These are phyloP conservation scores for Achaetomiella virescens DNA, from an alignment of 495 filamentous ascomycete genomes.

Conservation along the genomic window DNA sequence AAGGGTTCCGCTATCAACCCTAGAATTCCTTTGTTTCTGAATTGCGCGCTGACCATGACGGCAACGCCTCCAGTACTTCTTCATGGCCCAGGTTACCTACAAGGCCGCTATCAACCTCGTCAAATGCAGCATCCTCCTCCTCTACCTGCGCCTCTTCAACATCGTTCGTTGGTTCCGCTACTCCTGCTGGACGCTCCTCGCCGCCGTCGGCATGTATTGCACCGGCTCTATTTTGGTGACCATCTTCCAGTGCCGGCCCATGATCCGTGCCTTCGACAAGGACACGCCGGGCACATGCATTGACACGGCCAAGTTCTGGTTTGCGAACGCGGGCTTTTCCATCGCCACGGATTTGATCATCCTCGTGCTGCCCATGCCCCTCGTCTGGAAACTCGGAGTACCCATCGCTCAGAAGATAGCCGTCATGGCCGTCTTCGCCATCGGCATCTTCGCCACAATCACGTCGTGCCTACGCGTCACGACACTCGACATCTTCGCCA, in stretches of 20 bases:
- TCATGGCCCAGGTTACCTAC: conserved; percentile 28
- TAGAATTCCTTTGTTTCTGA: not conserved
- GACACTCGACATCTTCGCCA: conserved; percentile 16
- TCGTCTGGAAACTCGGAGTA: conserved; percentile 30
- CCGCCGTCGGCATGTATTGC: conserved; percentile 22
- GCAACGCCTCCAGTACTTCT: conserved; percentile 19
- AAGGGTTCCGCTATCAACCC: too few species aligned
- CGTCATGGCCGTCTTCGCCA: conserved; percentile 31
- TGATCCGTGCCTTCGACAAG: conserved; percentile 27
- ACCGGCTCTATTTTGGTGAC: conserved; percentile 20
- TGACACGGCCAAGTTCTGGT: conserved; percentile 22
- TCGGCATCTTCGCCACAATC: conserved; percentile 29
- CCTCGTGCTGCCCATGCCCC: conserved; percentile 31
- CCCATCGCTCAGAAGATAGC: conserved; percentile 29
- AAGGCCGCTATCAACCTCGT: conserved; percentile 28
- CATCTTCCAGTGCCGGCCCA: conserved; percentile 29
- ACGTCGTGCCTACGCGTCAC: conserved; percentile 22
- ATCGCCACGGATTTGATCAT: conserved; percentile 28
- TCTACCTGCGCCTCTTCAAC: conserved; percentile 31
- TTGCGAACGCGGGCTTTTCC: conserved; percentile 25
- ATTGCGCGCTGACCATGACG: not conserved
- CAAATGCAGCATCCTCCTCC: conserved; percentile 28
- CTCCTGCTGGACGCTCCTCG: conserved; percentile 19
- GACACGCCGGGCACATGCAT: conserved; percentile 26
- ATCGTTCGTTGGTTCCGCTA: conserved; percentile 16